Conservation (phyloP, 306 rosid genomes). For the Delonix regia region DNA sequence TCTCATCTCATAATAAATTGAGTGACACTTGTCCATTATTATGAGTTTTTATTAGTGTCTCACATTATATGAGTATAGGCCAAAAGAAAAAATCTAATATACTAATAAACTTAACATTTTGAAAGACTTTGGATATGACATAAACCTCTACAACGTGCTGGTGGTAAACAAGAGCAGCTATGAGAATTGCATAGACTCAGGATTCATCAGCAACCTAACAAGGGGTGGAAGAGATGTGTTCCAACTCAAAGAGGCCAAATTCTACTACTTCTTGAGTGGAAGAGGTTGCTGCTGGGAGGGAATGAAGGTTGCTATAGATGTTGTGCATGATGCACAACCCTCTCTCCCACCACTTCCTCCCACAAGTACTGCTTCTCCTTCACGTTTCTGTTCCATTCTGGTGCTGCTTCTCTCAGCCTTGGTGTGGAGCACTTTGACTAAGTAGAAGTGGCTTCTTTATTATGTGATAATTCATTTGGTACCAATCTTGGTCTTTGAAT, state of each 20-base stretch:
- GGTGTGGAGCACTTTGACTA: not conserved
- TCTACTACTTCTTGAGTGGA: slow-evolving; percentile 62
- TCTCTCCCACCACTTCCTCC: slow-evolving; percentile 28
- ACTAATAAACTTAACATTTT: not conserved
- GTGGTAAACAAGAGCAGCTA: slow-evolving; percentile 70
- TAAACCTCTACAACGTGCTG: slow-evolving; percentile 49
- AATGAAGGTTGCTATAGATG: slow-evolving; percentile 53
- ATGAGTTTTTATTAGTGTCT: not conserved
- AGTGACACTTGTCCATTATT: not conserved
- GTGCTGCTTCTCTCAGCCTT: slow-evolving; percentile 14
- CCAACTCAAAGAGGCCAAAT: slow-evolving; percentile 39
- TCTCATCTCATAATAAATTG: no score
- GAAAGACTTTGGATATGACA: slow-evolving; percentile 66
- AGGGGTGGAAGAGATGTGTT: slow-evolving; percentile 66
- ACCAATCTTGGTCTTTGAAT: no score
- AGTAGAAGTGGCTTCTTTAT: slow-evolving; percentile 19
- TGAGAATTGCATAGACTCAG: slow-evolving; percentile 54
- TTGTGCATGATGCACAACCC: slow-evolving; percentile 20
- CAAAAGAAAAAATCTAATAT: not conserved
- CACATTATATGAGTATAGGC: not conserved
- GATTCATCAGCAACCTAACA: slow-evolving; percentile 57
- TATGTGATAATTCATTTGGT: not conserved
- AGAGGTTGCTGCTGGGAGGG: slow-evolving; percentile 64
- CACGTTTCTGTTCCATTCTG: not conserved
- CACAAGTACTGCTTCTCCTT: not conserved